A percentile compares a stretch with the other conserved stretches of the same genome.
phyloP scores from a whole-genome alignment of 495 filamentous ascomycete species.

The Xylaria telfairii region DNA sequence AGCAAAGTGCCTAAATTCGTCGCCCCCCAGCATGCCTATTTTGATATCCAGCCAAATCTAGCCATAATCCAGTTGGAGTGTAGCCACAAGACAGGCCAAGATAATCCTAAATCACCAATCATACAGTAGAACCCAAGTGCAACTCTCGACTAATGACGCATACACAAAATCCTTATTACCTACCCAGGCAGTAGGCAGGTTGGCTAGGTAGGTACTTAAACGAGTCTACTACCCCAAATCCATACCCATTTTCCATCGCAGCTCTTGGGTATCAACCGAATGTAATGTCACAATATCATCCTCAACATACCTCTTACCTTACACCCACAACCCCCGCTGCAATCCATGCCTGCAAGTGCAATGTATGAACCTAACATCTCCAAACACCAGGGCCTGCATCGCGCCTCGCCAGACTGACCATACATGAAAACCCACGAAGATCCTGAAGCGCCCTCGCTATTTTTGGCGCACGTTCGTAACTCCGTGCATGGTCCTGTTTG shows the following conservation, averaged over 20 bases:
- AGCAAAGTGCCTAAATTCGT: neutral
- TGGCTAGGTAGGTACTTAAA: too few species aligned
- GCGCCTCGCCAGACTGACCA: neutral
- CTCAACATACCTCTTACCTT: neutral
- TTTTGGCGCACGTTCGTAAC: conserved; percentile 7
- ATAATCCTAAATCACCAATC: too few species aligned
- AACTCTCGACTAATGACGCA: neutral
- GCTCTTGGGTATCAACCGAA: neutral
- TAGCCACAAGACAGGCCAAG: too few species aligned
- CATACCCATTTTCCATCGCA: neutral
- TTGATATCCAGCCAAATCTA: neutral
- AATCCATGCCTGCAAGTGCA: neutral
- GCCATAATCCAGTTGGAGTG: too few species aligned
- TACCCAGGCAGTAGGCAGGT: too few species aligned
- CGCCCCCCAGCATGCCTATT: neutral
- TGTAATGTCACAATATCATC: neutral
- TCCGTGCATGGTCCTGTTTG: neutral
- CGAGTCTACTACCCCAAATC: neutral
- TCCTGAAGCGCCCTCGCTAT: conserved; percentile 11
- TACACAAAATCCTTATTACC: too few species aligned
- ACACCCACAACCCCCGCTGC: neutral
- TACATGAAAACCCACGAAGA: neutral
- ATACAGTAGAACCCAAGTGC: too few species aligned
- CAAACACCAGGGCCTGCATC: neutral
- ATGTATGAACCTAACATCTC: neutral